A percentile compares a stretch with the other conserved stretches of the same genome.
Evolutionary conservation across 176 grass and related monocot species (phyloP).

Genomic region (Bolboschoenus planiculmis): DNA sequence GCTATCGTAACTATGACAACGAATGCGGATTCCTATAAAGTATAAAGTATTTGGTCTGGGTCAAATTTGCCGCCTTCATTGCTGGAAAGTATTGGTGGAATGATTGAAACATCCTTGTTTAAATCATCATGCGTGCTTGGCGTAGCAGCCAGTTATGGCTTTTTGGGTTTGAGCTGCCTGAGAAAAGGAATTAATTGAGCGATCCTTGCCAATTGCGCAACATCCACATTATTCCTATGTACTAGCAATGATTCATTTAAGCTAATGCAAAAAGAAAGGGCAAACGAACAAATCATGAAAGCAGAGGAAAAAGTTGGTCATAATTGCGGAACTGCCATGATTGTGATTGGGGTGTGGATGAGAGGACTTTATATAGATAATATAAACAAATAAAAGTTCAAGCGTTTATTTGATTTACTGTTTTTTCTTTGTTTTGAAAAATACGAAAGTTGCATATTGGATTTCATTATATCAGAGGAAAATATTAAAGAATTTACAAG

Average conservation of each 20-base stretch:
- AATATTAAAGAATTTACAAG: too few species aligned
- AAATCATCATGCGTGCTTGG: conserved; percentile 17
- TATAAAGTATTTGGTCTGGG: too few species aligned
- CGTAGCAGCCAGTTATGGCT: conserved; percentile 11
- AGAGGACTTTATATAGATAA: background rate
- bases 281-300: background rate
- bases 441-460: too few species aligned
- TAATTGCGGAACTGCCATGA: background rate
- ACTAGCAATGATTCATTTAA: background rate
- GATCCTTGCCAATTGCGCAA: conserved; percentile 10
- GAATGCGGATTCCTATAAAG: too few species aligned
- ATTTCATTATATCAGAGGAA: too few species aligned
- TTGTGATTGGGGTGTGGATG: background rate
- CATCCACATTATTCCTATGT: background rate
- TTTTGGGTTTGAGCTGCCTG: background rate
- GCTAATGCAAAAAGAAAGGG: background rate
- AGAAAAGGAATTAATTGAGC: background rate
- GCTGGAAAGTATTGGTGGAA: background rate
- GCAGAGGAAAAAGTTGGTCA: background rate
- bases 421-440: background rate
- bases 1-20: too few species aligned
- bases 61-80: background rate
- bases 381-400: background rate
- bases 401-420: background rate
- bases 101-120: background rate